Conservation (phyloP, 1,284 basidiomycete genomes). For the Clitocybe nebularis region DNA sequence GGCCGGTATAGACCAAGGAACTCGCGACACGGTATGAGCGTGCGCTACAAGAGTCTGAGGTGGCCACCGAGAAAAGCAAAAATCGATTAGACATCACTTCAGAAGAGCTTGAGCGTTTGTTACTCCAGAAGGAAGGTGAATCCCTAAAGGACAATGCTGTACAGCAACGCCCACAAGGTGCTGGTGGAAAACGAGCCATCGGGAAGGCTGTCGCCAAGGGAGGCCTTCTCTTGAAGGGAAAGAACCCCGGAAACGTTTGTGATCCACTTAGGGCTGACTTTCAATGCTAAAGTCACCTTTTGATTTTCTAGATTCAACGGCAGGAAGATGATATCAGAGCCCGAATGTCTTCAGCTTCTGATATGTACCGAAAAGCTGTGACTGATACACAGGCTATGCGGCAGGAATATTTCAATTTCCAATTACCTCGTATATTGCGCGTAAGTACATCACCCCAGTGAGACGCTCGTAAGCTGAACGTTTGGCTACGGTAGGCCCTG, state of each 20-base stretch:
- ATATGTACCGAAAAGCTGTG: slow-evolving; percentile 90
- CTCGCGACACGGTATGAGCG: slow-evolving; percentile 85
- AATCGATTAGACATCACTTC: slow-evolving; percentile 83
- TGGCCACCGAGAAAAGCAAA: slow-evolving; percentile 86
- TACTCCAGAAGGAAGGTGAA: slow-evolving; percentile 94
- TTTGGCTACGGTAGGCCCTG: slow-evolving; percentile 55
- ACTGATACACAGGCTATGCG: slow-evolving; percentile 85
- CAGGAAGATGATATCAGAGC: slow-evolving; percentile 94
- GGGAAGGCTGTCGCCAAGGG: slow-evolving; percentile 92
- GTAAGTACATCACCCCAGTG: slow-evolving; percentile 44
- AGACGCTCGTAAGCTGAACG: not conserved
- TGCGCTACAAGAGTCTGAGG: slow-evolving; percentile 86
- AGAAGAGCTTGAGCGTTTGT: slow-evolving; percentile 92
- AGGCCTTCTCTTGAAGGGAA: slow-evolving; percentile 86
- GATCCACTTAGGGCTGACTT: not conserved
- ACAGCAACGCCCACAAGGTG: slow-evolving; percentile 52
- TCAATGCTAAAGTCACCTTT: not conserved
- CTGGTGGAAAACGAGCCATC: slow-evolving; percentile 71
- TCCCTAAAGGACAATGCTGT: slow-evolving; percentile 76
- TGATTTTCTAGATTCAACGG: slow-evolving; percentile 63
- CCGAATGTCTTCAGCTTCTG: slow-evolving; percentile 82
- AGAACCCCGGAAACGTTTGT: slow-evolving; percentile 85
- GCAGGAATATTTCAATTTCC: slow-evolving; percentile 97
- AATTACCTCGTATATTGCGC: slow-evolving; percentile 88
- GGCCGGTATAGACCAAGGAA: slow-evolving; percentile 93